phyloP scores from a whole-genome alignment of 768 basidiomycete genomes.

The Russula vinacea region DNA sequence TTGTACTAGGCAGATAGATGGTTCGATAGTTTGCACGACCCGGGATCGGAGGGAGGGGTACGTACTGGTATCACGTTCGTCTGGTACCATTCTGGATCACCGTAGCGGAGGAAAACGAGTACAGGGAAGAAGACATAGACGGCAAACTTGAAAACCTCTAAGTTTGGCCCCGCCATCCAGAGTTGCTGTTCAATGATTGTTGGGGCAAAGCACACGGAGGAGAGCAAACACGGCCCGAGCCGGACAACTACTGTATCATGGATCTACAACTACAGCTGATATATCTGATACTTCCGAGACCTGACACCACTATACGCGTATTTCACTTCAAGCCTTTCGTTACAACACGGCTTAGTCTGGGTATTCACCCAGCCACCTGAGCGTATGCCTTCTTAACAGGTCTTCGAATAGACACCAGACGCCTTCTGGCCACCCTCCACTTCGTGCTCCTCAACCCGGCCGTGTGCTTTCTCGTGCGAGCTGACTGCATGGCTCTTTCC shows the following conservation, averaged over 20 bases:
- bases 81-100: conserved; percentile 85
- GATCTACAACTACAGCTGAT: background rate
- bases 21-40: background rate
- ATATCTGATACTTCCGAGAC: background rate
- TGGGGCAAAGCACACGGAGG: background rate
- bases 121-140: conserved; percentile 85
- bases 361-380: background rate
- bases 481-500: conserved; percentile 34
- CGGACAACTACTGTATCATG: background rate
- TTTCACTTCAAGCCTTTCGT: conserved; percentile 5
- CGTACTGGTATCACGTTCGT: conserved; percentile 72
- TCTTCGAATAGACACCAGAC: conserved; percentile 65
- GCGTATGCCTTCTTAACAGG: conserved; percentile 46
- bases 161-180: conserved; percentile 62
- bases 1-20: conserved; percentile 50
- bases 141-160: conserved; percentile 88
- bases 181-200: background rate
- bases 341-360: background rate
- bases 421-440: conserved; percentile 45
- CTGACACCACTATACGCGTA: background rate
- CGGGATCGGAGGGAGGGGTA: conserved; percentile 3
- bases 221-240: conserved; percentile 3
- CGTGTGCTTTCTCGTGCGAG: conserved; percentile 43
- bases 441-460: conserved; percentile 41
- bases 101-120: conserved; percentile 75